Evolutionary conservation across 768 basidiomycete species (phyloP), one percentile per base, ranked within the genome.

Genomic region (Rhizopogon vesiculosus): DNA sequence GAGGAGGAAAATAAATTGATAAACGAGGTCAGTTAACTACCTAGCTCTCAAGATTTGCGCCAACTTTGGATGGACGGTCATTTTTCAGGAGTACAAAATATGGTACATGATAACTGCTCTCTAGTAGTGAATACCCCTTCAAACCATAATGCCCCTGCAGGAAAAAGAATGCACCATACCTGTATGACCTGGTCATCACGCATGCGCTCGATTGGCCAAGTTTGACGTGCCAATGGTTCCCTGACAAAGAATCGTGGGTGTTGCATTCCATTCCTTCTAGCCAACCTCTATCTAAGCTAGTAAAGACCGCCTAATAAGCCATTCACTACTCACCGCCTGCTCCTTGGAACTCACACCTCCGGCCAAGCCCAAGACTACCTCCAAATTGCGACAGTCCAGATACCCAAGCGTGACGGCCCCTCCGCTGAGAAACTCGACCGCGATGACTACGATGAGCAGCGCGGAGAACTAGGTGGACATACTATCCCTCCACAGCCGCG

Each of bases 171-270:
- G 93, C 95, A 52, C 96, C 95, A 12, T 98, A 96, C 74, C 83
- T 98, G 13, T 99, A 99, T 71, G 97, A 99, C 72, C 80, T 96
- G 22, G 92, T 99, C 61, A 88, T 99, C 64, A 98, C 96, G 1
- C 96, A 98, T 69, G 96, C 96, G 33, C 79, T 98, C 49, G 93
- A 97, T 72, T 99, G 97, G 97, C 97, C 97, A 18, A 93, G 88
- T 65, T 69, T 99, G 66, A 99, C 97, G 5, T 94, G 92, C 69
- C 97, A 98, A 74, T 99, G 97, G 97, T 91, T 99, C 71, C 97
- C 97, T 0, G 97, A 99, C 78, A 88, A 86, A 71, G 92, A 98
- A 73, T 83, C 84, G 95, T 95, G 63, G 66, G 91, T 72, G 10
- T 53, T 35, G n/a, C 40, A 16, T 3, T 9, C 41, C 31, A 29